Base-by-base conservation (phyloP, 73 alveolate genomes). In the Symbiodinium natans region DNA sequence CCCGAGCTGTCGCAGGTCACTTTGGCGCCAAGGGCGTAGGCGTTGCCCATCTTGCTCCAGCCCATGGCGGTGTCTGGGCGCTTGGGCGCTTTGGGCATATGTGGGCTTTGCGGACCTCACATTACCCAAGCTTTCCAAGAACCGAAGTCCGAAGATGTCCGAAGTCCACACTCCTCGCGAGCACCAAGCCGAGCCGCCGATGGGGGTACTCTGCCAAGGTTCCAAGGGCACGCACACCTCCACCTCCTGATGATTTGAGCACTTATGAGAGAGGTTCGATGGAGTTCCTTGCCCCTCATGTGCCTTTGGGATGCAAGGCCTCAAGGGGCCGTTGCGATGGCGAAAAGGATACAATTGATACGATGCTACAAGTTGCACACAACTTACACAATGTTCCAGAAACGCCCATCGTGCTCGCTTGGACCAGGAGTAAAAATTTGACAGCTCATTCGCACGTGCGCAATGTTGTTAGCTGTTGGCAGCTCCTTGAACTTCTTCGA, bases 21-120 rank as follows among this genome's bases (percentile, higher is more conserved):
- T 27, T 88, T 38, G 6, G 95, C 95, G 48, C 86, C 95, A 11
- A 41, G 34, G 13, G 41, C 73, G 54, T 40, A 88, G 8, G 95
- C 95, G 31, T 83, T 42, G 73, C 95, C 95, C 95, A 88, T 88
- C 41, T 80, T 80, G 80, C 95, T 88, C 95, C 95, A 88, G 71
- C 95, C 95, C 86, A 56, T 83, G 27, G 68, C 43, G n/a, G 86
- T 88, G 73, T 38, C 82, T 68, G 71, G 31, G 71, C 71, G 23
- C n/a, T n/a, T n/a, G n/a, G n/a, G n/a, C n/a, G n/a, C n/a, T n/a
- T n/a, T n/a, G n/a, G n/a, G n/a, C n/a, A n/a, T n/a, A n/a, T n/a
- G n/a, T 48, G 17, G 8, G 17, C 63, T 48, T 48, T 48, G 63
- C 17, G 63, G 17, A 48, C 63, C 63, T 48, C 63, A 48, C 63